Percentiles rank a stretch among this genome's conserved stretches.
These are phyloP conservation scores for Populus hybrid DNA, from an alignment of 441 rosid species.

Conservation along the genomic window DNA sequence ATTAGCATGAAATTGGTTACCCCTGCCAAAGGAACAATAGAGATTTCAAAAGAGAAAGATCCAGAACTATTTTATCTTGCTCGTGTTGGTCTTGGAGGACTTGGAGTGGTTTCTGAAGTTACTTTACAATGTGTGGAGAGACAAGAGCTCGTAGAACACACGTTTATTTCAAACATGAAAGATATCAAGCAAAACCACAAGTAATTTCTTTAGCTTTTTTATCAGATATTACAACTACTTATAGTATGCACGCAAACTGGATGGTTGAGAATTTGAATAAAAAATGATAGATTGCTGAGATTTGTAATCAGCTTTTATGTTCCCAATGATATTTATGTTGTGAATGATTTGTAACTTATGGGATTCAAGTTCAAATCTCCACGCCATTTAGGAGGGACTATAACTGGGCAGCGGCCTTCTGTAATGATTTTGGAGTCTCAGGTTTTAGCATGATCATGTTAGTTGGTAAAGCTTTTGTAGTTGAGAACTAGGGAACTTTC, in stretches of 20 bases:
- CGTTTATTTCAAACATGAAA: conserved; percentile 58
- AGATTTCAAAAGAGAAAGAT: conserved; percentile 79
- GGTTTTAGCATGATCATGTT: not conserved
- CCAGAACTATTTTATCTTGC: conserved; percentile 88
- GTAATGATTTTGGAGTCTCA: not conserved
- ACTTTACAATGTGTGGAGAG: conserved; percentile 93
- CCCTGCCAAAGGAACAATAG: conserved; percentile 90
- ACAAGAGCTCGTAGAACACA: conserved; percentile 93
- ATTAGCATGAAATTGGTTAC: conserved; percentile 92
- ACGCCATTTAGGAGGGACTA: not conserved
- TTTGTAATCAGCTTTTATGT: not conserved
- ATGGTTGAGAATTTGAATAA: conserved; percentile 1
- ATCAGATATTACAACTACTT: not conserved
- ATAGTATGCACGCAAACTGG: not conserved
- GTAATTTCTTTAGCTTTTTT: conserved; percentile 35
- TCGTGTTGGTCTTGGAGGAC: conserved; percentile 93
- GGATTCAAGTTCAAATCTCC: not conserved
- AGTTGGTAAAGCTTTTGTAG: not conserved
- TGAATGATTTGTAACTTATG: not conserved
- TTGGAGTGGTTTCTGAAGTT: conserved; percentile 98
- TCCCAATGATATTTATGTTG: too few species aligned
- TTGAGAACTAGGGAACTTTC: not conserved
- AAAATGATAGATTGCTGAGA: conserved; percentile 13
- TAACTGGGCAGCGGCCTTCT: not conserved
- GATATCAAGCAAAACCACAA: conserved; percentile 92